Evolutionary conservation across 73 alveolate genomes (phyloP).

Genomic region (Tetrahymena thermophila): DNA sequence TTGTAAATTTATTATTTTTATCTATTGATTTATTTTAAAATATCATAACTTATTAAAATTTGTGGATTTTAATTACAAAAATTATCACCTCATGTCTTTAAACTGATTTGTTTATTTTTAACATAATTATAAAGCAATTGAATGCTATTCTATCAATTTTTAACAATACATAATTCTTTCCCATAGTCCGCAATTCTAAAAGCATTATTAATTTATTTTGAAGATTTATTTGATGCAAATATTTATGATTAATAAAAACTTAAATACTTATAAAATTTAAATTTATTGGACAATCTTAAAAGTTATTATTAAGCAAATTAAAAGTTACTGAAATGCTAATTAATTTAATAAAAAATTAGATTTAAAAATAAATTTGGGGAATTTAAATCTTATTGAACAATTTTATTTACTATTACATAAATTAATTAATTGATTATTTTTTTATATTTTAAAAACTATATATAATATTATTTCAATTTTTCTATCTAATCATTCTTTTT

Average conservation of each 20-base stretch:
- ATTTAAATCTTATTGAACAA: neutral
- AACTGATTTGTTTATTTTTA: too few species aligned
- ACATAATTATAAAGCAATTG: too few species aligned
- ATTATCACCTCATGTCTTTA: neutral
- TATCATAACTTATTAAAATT: neutral
- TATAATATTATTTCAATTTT: too few species aligned
- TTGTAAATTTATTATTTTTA: neutral
- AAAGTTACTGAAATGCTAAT: neutral
- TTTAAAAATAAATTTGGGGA: neutral
- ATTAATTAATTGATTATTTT: too few species aligned
- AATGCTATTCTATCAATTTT: too few species aligned
- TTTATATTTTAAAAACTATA: too few species aligned
- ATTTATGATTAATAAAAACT: neutral
- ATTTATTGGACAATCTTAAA: neutral
- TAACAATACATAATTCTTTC: too few species aligned
- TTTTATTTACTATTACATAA: too few species aligned
- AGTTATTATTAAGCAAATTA: neutral
- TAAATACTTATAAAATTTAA: neutral
- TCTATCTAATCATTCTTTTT: too few species aligned
- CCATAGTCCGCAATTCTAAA: neutral
- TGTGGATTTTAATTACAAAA: neutral
- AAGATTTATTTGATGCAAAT: neutral
- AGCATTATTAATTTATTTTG: too few species aligned
- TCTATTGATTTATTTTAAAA: neutral
- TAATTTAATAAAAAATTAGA: too few species aligned